Percentiles rank a stretch among this genome's conserved stretches.
Evolutionary conservation across 2,329 filamentous ascomycete genomes (phyloP).

Genomic region (Penicillium sp.): DNA sequence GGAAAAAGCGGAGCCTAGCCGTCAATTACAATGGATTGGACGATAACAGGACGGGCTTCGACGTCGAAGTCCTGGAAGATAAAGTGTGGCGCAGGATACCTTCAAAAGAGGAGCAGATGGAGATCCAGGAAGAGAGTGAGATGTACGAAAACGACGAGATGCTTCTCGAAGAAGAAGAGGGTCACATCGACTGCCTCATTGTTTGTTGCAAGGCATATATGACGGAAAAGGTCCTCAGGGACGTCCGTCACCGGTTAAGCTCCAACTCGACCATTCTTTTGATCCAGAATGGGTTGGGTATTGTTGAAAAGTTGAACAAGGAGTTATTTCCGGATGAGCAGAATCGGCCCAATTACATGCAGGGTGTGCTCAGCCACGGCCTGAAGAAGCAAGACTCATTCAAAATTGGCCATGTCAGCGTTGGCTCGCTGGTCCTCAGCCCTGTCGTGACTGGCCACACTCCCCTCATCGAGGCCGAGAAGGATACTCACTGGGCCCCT

Average conservation of each 20-base stretch:
- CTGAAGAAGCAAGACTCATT: slow-evolving; percentile 47
- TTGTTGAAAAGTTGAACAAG: slow-evolving; percentile 70
- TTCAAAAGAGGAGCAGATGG: not conserved
- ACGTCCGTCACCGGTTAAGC: slow-evolving; percentile 62
- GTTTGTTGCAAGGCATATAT: slow-evolving; percentile 68
- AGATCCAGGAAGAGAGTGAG: not conserved
- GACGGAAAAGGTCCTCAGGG: slow-evolving; percentile 60
- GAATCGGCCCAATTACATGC: slow-evolving; percentile 66
- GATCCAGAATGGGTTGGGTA: slow-evolving; percentile 74
- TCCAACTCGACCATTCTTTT: slow-evolving; percentile 66
- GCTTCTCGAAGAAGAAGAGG: slow-evolving; percentile 27
- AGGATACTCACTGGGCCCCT: slow-evolving; percentile 28
- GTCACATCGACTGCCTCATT: slow-evolving; percentile 66
- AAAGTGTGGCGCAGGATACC: slow-evolving; percentile 27
- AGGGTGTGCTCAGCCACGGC: slow-evolving; percentile 61
- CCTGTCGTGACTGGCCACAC: slow-evolving; percentile 36
- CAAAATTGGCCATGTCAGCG: slow-evolving; percentile 51
- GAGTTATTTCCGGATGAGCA: slow-evolving; percentile 62
- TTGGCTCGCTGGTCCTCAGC: slow-evolving; percentile 54
- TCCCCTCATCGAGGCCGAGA: slow-evolving; percentile 15
- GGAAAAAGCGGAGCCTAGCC: slow-evolving; percentile 27
- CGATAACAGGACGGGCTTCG: slow-evolving; percentile 40
- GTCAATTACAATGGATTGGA: slow-evolving; percentile 37
- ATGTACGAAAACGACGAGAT: slow-evolving; percentile 4
- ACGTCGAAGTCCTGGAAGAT: slow-evolving; percentile 35